Base-by-base conservation (phyloP, 1,284 basidiomycete species). In the Tilletia horrida region DNA sequence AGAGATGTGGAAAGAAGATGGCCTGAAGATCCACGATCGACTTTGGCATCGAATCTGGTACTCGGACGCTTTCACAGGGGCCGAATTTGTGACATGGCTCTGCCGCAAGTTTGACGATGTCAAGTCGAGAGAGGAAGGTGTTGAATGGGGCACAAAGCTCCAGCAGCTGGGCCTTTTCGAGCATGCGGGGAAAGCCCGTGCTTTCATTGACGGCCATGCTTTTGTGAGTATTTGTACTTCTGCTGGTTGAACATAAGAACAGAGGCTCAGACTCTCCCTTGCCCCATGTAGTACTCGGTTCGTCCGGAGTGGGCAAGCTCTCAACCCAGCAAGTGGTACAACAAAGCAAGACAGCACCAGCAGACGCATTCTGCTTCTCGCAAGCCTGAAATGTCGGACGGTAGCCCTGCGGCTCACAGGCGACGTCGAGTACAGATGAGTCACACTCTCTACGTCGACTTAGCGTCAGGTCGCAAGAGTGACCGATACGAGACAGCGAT, bases 191-290 rank as follows among this genome's bases (percentile, higher is more conserved):
- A 67, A 66, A 48, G 64, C 59, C 27, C 80, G 81, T 61, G 78
- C 76, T 13, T 81, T 82, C 67, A 52, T 80, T 43, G 80, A 82
- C 47, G 80, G 80, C 0, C 78, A 82, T 47, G 79, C 80, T 72
- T 82, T 82, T 57, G 63, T 68, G 52, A 63, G 61, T 67, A 25
- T 1, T 14, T 21, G 13, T 27, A 21, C 16, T 27, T 14, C 23
- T 18, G 40, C 4, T n/a, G 9, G 3, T 14, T 62, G 31, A 62
- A 62, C 8, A 18, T 4, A n/a, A 18, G 7, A 59, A n/a, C 55
- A 59, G 31, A n/a, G 25, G n/a, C 25, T 3, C 35, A 6, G 25
- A 23, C 42, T 44, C 25, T 42, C 40, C 8, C 61, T 63, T 31
- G 48, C n/a, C 8, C 6, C 48, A 14, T 21, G 16, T n/a, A 62